Evolutionary conservation across 768 basidiomycete species (phyloP).

Genomic region (Lenzites betulinus): DNA sequence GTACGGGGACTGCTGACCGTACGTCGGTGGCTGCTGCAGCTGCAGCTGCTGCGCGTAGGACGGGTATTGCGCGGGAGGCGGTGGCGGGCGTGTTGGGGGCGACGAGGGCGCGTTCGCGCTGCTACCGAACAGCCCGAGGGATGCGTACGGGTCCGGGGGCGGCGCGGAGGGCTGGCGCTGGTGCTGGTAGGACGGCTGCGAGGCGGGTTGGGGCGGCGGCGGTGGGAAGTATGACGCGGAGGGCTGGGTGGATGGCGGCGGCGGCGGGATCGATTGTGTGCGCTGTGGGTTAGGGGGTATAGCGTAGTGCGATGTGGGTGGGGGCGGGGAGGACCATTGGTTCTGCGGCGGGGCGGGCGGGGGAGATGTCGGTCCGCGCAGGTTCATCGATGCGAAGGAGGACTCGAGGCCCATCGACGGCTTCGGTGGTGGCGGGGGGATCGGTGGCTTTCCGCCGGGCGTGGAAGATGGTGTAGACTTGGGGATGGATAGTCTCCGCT

Average conservation of each 20-base stretch:
- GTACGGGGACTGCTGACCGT: constrained; percentile 25
- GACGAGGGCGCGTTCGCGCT: constrained; percentile 5
- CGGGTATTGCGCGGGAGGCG: constrained; percentile 21
- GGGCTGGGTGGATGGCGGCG: constrained; percentile 3
- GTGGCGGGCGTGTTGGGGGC: constrained; percentile 21
- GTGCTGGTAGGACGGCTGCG: constrained; percentile 21
- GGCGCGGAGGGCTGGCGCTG: constrained; percentile 23
- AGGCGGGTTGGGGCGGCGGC: constrained; percentile 19
- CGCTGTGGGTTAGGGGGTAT: constrained; percentile 7
- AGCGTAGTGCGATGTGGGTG: constrained; percentile 22
- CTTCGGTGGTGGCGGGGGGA: constrained; percentile 48
- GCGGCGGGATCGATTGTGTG: constrained; percentile 14
- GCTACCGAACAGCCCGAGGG: constrained; percentile 26
- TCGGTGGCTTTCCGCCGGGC: constrained; percentile 49
- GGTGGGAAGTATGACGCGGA: constrained; percentile 21
- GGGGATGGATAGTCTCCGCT: constrained; percentile 57
- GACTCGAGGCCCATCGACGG: constrained; percentile 43
- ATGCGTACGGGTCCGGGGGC: constrained; percentile 27
- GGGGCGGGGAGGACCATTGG: constrained; percentile 26
- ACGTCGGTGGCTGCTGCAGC: constrained; percentile 18
- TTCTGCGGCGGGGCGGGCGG: constrained; percentile 19
- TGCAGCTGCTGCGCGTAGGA: constrained; percentile 14
- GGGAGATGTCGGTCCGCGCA: constrained; percentile 38
- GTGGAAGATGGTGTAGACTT: constrained; percentile 38
- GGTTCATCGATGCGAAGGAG: constrained; percentile 58